phyloP scores from a whole-genome alignment of 352 stramenopile species.

The Phytopythium ostracodes region DNA sequence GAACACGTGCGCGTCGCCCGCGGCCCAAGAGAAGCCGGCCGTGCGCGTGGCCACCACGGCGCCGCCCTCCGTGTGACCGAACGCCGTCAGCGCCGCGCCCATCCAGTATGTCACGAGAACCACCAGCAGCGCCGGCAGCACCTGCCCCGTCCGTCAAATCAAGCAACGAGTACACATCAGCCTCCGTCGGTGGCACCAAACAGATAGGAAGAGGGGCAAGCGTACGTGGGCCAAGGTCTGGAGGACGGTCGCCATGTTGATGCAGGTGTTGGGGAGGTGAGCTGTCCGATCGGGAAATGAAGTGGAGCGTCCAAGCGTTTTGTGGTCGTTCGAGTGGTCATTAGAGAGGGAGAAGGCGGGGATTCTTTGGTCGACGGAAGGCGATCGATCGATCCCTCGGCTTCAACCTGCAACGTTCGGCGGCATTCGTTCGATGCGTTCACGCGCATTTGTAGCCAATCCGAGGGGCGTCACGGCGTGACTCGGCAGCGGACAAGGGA shows the following conservation, averaged over 20 bases:
- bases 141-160: slow-evolving; percentile 17
- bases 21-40: slow-evolving; percentile 69
- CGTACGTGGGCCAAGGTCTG: slow-evolving; percentile 28
- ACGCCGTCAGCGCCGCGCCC: slow-evolving; percentile 57
- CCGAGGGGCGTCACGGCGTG: background rate
- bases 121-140: slow-evolving; percentile 47
- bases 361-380: background rate
- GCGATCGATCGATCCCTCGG: background rate
- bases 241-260: slow-evolving; percentile 14
- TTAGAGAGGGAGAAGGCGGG: background rate
- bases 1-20: slow-evolving; percentile 65
- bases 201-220: too few relatives aligned
- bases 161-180: too few relatives aligned
- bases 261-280: background rate
- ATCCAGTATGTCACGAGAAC: slow-evolving; percentile 77
- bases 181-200: too few relatives aligned
- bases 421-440: slow-evolving; percentile 1
- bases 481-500: background rate
- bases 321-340: too few relatives aligned
- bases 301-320: too few relatives aligned
- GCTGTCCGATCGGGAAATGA: slow-evolving; percentile 1
- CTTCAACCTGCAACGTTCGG: background rate
- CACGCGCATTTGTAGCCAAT: background rate
- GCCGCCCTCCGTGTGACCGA: slow-evolving; percentile 32
- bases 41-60: slow-evolving; percentile 37